These are phyloP conservation scores for Schizochytrium sp. DNA, from an alignment of 108 stramenopile species.

Conservation along the genomic window DNA sequence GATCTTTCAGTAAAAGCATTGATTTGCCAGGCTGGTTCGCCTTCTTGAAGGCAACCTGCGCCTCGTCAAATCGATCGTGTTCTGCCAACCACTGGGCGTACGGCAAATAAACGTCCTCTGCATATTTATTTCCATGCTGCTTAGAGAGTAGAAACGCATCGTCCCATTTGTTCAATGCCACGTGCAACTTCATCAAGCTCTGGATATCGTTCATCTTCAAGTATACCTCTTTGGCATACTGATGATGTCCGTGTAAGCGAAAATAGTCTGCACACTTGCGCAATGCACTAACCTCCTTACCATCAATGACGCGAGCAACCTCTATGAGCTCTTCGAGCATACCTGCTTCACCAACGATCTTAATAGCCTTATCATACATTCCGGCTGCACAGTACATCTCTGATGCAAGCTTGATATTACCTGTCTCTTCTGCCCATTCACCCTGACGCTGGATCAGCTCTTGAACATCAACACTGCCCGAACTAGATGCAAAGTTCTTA, in stretches of 20 bases:
- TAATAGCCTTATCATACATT: constrained; percentile 64
- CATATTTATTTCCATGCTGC: constrained; percentile 72
- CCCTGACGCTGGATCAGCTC: constrained; percentile 74
- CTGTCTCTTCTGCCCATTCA: constrained; percentile 73
- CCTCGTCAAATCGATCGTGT: constrained; percentile 77
- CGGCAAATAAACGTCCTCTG: constrained; percentile 67
- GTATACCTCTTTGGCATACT: constrained; percentile 73
- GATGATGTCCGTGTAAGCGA: constrained; percentile 64
- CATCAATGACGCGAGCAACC: constrained; percentile 66
- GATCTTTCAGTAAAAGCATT: constrained; percentile 70
- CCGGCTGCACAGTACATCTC: constrained; percentile 71
- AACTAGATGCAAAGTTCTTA: constrained; percentile 69
- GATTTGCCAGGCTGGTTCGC: constrained; percentile 73
- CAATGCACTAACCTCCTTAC: constrained; percentile 66
- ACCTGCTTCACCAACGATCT: constrained; percentile 70
- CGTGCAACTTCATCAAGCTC: constrained; percentile 65
- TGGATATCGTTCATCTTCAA: constrained; percentile 73
- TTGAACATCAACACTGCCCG: constrained; percentile 66
- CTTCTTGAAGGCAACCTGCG: constrained; percentile 75
- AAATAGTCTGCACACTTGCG: constrained; percentile 69
- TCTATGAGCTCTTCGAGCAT: constrained; percentile 68
- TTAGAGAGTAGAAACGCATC: constrained; percentile 75
- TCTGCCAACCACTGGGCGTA: constrained; percentile 79
- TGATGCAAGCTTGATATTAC: constrained; percentile 73
- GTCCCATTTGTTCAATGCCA: constrained; percentile 71